Percentiles rank a stretch among this genome's conserved stretches.
Evolutionary conservation across 805 yeast species (phyloP).

Genomic region (Limtongia smithiae): DNA sequence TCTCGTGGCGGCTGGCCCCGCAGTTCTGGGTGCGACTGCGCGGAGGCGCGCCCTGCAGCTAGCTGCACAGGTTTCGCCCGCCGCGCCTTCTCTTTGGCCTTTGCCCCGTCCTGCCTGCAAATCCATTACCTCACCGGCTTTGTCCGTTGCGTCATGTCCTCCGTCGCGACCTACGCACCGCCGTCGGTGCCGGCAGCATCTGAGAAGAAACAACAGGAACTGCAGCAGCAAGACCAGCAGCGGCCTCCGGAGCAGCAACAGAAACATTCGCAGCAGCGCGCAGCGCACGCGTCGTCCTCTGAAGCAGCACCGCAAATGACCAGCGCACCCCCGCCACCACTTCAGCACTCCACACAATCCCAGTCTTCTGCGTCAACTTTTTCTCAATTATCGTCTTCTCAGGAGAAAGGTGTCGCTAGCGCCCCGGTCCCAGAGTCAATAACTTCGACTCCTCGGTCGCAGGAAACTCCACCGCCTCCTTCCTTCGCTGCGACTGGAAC

Average conservation of each 20-base stretch:
- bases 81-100: background rate
- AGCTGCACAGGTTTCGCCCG: background rate
- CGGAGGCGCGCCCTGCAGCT: background rate
- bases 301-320: too few species aligned
- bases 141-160: background rate
- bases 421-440: constrained; percentile 11
- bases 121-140: too few species aligned
- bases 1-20: too few species aligned
- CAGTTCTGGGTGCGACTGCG: too few species aligned
- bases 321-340: background rate
- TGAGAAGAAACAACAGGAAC: background rate
- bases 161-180: background rate
- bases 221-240: background rate
- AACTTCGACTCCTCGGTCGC: constrained; percentile 23
- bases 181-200: background rate
- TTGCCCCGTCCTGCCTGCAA: background rate
- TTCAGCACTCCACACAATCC: too few species aligned
- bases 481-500: constrained; percentile 5
- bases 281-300: background rate
- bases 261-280: background rate
- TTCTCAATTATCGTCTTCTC: too few species aligned
- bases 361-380: too few species aligned
- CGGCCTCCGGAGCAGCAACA: background rate
- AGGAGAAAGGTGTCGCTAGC: too few species aligned
- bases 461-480: constrained; percentile 28